Conservation (phyloP, 768 basidiomycete species). For the Pleurotus citrinopileatus region DNA sequence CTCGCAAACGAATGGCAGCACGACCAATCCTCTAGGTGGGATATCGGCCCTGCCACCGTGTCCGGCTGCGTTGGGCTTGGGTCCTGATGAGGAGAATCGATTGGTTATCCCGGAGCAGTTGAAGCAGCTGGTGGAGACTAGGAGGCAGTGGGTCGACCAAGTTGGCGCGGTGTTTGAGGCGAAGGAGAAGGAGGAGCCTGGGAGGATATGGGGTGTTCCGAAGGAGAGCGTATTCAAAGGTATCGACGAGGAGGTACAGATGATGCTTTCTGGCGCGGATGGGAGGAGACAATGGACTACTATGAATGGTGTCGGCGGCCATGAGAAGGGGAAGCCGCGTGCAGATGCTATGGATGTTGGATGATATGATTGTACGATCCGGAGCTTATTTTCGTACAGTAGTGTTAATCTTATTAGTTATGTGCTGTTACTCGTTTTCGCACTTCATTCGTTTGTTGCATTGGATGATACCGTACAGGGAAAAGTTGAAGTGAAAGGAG, state of each 20-base stretch:
- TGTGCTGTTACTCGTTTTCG: not conserved
- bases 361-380: slow-evolving; percentile 25
- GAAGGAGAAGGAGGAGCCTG: slow-evolving; percentile 63
- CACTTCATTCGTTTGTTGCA: not conserved
- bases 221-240: slow-evolving; percentile 72
- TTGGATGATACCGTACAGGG: not conserved
- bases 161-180: slow-evolving; percentile 76
- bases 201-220: slow-evolving; percentile 79
- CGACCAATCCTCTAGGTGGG: slow-evolving; percentile 17
- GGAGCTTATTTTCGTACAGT: not conserved
- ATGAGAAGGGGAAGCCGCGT: slow-evolving; percentile 48
- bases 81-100: slow-evolving; percentile 61
- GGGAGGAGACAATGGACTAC: slow-evolving; percentile 27
- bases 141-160: slow-evolving; percentile 74
- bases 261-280: slow-evolving; percentile 20
- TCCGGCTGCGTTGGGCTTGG: slow-evolving; percentile 69
- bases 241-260: slow-evolving; percentile 62
- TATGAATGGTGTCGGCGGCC: slow-evolving; percentile 26
- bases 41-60: slow-evolving; percentile 50
- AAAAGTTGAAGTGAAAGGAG: slow-evolving; percentile 17
- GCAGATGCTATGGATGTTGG: slow-evolving; percentile 71
- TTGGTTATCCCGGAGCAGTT: slow-evolving; percentile 68
- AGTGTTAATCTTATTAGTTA: slow-evolving; percentile 22
- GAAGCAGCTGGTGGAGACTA: slow-evolving; percentile 67
- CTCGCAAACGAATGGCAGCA: slow-evolving; percentile 24